Percentiles rank a stretch among this genome's conserved stretches.
These are phyloP conservation scores for Lindgomyces ingoldianus DNA, from an alignment of 495 filamentous ascomycete genomes.

Conservation along the genomic window DNA sequence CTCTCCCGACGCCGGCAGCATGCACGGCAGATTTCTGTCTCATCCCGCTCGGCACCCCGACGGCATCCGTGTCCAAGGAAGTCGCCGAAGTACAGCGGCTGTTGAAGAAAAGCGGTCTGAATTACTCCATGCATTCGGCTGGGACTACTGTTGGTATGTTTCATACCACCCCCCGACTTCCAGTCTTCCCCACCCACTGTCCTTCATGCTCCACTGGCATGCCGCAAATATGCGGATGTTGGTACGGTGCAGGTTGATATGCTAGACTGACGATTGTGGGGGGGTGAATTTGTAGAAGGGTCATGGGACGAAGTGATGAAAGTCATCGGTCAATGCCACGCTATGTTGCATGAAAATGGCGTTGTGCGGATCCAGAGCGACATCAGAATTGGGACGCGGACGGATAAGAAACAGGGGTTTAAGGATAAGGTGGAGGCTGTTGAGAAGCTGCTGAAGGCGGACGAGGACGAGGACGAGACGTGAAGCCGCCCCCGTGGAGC, in stretches of 20 bases:
- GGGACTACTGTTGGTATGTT: conserved; percentile 86
- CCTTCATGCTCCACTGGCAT: neutral
- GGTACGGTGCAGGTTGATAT: neutral
- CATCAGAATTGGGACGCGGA: conserved; percentile 81
- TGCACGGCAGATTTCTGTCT: conserved; percentile 49
- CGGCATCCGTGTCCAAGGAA: conserved; percentile 79
- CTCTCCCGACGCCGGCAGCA: conserved; percentile 42
- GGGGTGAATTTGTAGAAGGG: conserved; percentile 70
- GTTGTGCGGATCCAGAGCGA: conserved; percentile 83
- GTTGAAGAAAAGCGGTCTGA: conserved; percentile 73
- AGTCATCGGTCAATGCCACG: conserved; percentile 87
- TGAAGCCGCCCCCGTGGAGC: neutral
- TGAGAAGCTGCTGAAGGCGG: conserved; percentile 55
- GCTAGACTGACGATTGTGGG: neutral
- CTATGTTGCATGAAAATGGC: conserved; percentile 76
- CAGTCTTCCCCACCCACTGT: neutral
- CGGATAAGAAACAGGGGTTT: conserved; percentile 67
- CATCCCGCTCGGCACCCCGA: conserved; percentile 69
- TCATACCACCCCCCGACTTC: neutral
- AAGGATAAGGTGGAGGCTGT: conserved; percentile 70
- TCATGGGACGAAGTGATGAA: conserved; percentile 87
- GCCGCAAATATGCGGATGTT: neutral
- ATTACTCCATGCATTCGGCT: conserved; percentile 85
- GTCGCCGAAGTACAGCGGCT: conserved; percentile 89
- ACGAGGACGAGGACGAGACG: conserved; percentile 31